These are phyloP conservation scores for Teratosphaeria epicoccoides DNA, from an alignment of 2,329 filamentous ascomycete genomes.

Conservation along the genomic window DNA sequence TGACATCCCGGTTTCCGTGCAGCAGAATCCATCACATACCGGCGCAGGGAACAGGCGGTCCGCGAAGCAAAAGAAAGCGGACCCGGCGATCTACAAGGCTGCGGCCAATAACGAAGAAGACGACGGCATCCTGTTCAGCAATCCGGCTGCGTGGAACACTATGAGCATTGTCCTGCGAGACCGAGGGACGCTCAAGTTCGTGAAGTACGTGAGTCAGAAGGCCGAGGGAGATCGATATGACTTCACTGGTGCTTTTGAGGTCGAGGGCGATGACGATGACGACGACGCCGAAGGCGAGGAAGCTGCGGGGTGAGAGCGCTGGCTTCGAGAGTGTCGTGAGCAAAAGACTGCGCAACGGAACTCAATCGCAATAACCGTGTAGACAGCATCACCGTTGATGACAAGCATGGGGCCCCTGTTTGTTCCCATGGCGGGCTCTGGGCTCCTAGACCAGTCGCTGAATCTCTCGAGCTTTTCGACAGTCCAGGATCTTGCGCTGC, in stretches of 20 bases:
- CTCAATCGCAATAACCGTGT: too few relatives aligned
- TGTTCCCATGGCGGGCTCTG: too few relatives aligned
- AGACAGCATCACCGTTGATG: too few relatives aligned
- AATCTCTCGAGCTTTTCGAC: not conserved
- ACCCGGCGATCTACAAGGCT: slow-evolving; percentile 81
- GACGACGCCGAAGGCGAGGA: slow-evolving; percentile 31
- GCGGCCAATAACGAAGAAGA: slow-evolving; percentile 56
- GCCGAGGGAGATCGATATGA: slow-evolving; percentile 91
- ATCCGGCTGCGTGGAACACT: slow-evolving; percentile 72
- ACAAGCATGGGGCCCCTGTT: too few relatives aligned
- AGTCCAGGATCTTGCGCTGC: not conserved
- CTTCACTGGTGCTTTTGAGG: slow-evolving; percentile 66
- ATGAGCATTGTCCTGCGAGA: slow-evolving; percentile 85
- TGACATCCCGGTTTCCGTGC: slow-evolving; percentile 23
- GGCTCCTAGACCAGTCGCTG: not conserved
- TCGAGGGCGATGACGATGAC: slow-evolving; percentile 40
- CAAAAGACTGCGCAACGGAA: too few relatives aligned
- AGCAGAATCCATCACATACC: slow-evolving; percentile 27
- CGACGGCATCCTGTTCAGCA: slow-evolving; percentile 59
- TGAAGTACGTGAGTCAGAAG: slow-evolving; percentile 81
- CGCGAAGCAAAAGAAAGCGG: slow-evolving; percentile 33
- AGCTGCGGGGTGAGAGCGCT: not conserved
- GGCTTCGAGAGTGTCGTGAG: not conserved
- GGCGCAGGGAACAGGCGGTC: slow-evolving; percentile 37
- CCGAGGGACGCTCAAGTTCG: slow-evolving; percentile 75